Percentiles rank a stretch among this genome's conserved stretches.
Evolutionary conservation across 257 asterid species (phyloP).

Genomic region (Pogostemon cablin): DNA sequence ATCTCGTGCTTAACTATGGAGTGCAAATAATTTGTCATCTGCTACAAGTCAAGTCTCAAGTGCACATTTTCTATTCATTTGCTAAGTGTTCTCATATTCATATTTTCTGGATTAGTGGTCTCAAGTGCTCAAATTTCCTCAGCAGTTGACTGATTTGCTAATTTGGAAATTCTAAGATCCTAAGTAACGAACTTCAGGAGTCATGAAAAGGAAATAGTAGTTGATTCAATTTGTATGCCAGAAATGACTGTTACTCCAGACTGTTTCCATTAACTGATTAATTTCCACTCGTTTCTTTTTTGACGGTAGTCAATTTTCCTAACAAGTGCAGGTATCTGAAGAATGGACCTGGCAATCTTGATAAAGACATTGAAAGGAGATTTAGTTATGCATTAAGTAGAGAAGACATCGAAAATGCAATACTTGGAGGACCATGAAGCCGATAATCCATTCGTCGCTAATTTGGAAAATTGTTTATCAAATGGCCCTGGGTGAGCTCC

Average conservation of each 20-base stretch:
- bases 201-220: too few species aligned
- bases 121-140: too few species aligned
- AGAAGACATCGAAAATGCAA: constrained; percentile 96
- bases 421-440: constrained; percentile 91
- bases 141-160: too few species aligned
- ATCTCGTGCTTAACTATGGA: too few species aligned
- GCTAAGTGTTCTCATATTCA: not conserved
- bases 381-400: constrained; percentile 95
- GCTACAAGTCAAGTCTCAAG: too few species aligned
- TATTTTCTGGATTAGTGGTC: too few species aligned
- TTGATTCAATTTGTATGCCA: too few species aligned
- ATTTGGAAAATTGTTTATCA: not conserved
- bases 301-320: not conserved
- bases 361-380: constrained; percentile 89
- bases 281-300: not conserved
- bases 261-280: not conserved
- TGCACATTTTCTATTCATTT: not conserved
- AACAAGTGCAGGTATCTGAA: constrained; percentile 76
- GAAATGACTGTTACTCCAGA: not conserved
- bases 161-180: too few species aligned
- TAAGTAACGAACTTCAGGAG: too few species aligned
- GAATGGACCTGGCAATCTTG: constrained; percentile 81
- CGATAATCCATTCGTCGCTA: not conserved
- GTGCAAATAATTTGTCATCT: too few species aligned
- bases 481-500: not conserved